Conservation (phyloP, 169 alveolate species). For the Cystoisospora suis region DNA sequence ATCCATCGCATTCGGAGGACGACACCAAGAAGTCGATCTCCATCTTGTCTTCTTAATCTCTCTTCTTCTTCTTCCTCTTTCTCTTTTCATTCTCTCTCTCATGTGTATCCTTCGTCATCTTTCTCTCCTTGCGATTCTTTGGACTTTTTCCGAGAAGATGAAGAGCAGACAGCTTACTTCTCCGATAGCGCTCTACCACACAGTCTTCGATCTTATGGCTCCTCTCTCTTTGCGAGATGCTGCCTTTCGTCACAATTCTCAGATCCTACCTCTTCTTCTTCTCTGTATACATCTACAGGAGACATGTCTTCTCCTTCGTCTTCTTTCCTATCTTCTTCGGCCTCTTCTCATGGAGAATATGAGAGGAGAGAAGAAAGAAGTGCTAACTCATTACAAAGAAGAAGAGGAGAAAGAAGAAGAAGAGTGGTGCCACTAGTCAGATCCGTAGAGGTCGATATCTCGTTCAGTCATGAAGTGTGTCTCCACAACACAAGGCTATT, state of each 20-base stretch:
- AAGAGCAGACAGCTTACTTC: no score
- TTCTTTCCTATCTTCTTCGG: not conserved
- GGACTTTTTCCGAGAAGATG: not conserved
- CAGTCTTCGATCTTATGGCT: no score
- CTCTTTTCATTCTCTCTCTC: not conserved
- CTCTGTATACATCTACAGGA: no score
- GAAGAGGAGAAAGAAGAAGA: not conserved
- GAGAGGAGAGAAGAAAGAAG: no score
- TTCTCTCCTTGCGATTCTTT: not conserved
- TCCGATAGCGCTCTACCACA: no score
- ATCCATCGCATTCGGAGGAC: not conserved
- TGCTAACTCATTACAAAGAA: no score
- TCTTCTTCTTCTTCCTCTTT: not conserved
- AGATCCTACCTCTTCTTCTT: no score
- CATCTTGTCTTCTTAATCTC: not conserved
- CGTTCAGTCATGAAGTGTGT: slow-evolving; percentile 30
- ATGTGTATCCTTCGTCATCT: not conserved
- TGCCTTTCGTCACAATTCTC: no score
- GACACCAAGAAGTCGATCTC: not conserved
- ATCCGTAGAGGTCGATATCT: slow-evolving; percentile 34
- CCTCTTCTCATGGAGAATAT: no score
- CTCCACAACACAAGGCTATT: slow-evolving; percentile 41
- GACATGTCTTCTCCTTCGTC: not conserved
- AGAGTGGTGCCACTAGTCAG: not conserved
- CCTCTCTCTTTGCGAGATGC: no score